These are phyloP conservation scores for Atalantia buxifolia DNA, from an alignment of 345 rosid genomes.

Conservation along the genomic window DNA sequence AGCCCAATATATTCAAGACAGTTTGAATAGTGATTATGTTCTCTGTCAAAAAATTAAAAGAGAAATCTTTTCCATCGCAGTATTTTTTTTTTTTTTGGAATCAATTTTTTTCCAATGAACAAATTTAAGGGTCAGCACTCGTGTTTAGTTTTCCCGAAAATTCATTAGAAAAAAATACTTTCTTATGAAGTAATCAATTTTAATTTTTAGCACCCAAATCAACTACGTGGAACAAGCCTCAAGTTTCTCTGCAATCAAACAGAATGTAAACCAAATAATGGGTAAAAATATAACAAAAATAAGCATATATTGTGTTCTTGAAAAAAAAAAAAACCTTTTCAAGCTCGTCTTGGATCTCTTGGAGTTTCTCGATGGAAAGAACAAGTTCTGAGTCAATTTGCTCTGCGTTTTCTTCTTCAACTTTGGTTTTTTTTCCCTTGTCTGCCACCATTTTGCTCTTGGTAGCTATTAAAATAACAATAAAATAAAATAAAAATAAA, in stretches of 20 bases:
- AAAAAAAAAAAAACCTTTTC: slow-evolving; percentile 58
- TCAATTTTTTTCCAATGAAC: neutral
- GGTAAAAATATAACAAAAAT: neutral
- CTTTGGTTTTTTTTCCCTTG: slow-evolving; percentile 82
- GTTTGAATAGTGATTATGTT: neutral
- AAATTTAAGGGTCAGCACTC: neutral
- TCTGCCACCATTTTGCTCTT: slow-evolving; percentile 61
- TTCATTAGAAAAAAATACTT: neutral
- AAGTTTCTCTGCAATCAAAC: slow-evolving; percentile 1
- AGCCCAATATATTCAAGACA: neutral
- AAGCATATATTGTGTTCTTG: neutral
- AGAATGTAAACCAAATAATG: neutral
- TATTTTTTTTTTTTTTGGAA: neutral
- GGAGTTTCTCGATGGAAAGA: slow-evolving; percentile 88
- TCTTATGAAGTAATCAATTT: neutral
- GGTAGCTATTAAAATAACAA: neutral
- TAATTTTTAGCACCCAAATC: neutral
- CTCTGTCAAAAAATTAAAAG: neutral
- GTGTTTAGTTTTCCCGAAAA: neutral
- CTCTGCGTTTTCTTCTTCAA: slow-evolving; percentile 65
- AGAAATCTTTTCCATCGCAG: neutral
- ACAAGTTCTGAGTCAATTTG: slow-evolving; percentile 76
- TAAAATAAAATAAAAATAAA: neutral
- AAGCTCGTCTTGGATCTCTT: slow-evolving; percentile 95
- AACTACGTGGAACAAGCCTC: neutral